These are phyloP conservation scores for Dactylellina drechsleri DNA, from an alignment of 2,329 filamentous ascomycete species.

Conservation along the genomic window DNA sequence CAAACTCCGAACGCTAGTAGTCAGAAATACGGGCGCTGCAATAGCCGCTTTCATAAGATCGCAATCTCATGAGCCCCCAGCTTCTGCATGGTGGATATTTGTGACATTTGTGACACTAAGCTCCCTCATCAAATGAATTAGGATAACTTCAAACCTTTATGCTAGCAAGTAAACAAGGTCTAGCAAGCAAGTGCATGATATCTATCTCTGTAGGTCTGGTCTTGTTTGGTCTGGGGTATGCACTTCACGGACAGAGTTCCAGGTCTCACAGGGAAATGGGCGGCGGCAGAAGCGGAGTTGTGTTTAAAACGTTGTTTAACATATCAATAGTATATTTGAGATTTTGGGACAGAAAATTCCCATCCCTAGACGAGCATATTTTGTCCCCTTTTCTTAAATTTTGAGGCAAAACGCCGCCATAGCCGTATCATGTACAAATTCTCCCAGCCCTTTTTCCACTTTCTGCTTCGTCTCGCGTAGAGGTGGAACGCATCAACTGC, in stretches of 20 bases:
- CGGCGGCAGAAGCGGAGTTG: slow-evolving; percentile 15
- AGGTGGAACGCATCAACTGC: slow-evolving; percentile 30
- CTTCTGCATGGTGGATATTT: slow-evolving; percentile 29
- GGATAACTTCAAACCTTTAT: slow-evolving; percentile 19
- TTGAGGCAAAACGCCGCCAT: slow-evolving; percentile 42
- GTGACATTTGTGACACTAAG: slow-evolving; percentile 38
- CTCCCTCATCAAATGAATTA: slow-evolving; percentile 32
- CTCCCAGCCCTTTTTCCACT: slow-evolving; percentile 17
- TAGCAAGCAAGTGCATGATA: too few species aligned
- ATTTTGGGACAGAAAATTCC: slow-evolving; percentile 14
- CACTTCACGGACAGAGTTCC: not conserved
- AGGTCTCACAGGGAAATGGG: not conserved
- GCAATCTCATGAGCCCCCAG: slow-evolving; percentile 25
- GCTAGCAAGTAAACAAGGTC: not conserved
- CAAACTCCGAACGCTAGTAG: slow-evolving; percentile 25
- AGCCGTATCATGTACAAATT: slow-evolving; percentile 38
- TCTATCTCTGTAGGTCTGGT: slow-evolving; percentile 13
- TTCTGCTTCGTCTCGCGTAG: slow-evolving; percentile 22
- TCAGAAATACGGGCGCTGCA: slow-evolving; percentile 39
- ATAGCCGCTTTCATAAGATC: slow-evolving; percentile 44
- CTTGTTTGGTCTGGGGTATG: slow-evolving; percentile 17
- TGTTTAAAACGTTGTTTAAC: not conserved
- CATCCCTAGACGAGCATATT: slow-evolving; percentile 25
- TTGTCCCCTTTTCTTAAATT: not conserved
- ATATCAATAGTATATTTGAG: slow-evolving; percentile 11